Evolutionary conservation across 2,329 filamentous ascomycete species (phyloP), one percentile per base, ranked within the genome.

Genomic region (Nannizziopsis barbatae): DNA sequence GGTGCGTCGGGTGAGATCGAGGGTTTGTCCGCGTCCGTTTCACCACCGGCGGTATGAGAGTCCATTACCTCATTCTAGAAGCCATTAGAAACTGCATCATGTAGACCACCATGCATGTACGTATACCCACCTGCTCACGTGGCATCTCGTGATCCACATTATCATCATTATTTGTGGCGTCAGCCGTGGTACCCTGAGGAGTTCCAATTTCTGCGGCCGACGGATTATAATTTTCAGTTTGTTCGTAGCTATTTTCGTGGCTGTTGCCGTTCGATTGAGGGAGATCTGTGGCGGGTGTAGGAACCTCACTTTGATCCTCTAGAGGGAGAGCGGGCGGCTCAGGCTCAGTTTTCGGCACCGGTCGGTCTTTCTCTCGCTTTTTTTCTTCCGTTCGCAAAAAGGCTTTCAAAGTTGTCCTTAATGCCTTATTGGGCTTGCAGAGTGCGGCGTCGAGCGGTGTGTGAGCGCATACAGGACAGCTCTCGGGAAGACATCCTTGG

Each of bases 381-480:
- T 93, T 94, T 65, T 94, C 85, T 57, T 88, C 85, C 0, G 84
- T 94, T 59, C 89, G 85, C 42, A 98, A 69, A 61, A 94, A 98
- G 10, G 92, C 86, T 57, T 86, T 84, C 56, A 96, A 83, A 1
- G 92, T 98, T 20, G 86, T 92, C 56, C 92, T 83, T n/a, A 96
- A 73, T 22, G 84, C 81, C 64, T 95, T 95, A 65, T 94, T 86
- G 1, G 86, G 80, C 53, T 84, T 88, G 72, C 89, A 95, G 56
- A 92, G 83, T 52, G 86, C 85, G 41, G 83, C 78, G 22, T 87
- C 86, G 51, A 98, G 77, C 0, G 92, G 92, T 17, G 81, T 84
- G 64, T 98, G 92, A 55, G 89, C 85, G 76, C 92, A 98, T 51
- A 95, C 84, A 1, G 92, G 90, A 60, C 92, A 98, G 39, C 83